Conservation (phyloP, 495 filamentous ascomycete species). For the Trypethelium eluteriae region DNA sequence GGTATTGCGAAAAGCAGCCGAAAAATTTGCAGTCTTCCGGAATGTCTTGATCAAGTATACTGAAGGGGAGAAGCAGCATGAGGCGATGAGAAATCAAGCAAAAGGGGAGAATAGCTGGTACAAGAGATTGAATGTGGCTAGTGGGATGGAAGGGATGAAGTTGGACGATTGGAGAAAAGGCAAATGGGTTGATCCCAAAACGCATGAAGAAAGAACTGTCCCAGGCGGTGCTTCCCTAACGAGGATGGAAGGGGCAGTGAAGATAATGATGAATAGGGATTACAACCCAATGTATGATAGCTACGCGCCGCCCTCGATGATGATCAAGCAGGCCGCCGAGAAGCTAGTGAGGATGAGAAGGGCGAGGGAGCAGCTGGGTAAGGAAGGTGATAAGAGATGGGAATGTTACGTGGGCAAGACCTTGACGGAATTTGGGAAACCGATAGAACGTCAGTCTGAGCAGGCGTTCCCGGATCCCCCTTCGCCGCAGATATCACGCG, state of each 20-base stretch:
- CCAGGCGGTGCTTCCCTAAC: conserved; percentile 31
- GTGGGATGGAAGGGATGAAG: conserved; percentile 33
- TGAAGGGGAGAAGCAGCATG: conserved; percentile 37
- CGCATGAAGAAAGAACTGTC: conserved; percentile 19
- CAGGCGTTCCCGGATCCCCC: conserved; percentile 6
- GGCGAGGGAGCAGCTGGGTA: conserved; percentile 28
- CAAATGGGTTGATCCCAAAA: conserved; percentile 23
- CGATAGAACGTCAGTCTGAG: background rate
- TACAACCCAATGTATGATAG: conserved; percentile 26
- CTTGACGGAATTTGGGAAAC: background rate
- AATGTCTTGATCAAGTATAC: conserved; percentile 42
- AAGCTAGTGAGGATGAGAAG: conserved; percentile 35
- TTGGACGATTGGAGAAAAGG: conserved; percentile 37
- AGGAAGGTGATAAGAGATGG: conserved; percentile 30
- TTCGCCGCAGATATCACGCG: background rate
- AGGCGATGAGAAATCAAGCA: conserved; percentile 33
- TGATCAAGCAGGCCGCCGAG: conserved; percentile 37
- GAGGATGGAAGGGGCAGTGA: conserved; percentile 32
- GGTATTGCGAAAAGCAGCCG: conserved; percentile 33
- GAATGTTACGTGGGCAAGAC: conserved; percentile 30
- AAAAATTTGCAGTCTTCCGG: conserved; percentile 39
- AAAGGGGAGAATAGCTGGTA: conserved; percentile 38
- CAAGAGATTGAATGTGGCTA: conserved; percentile 36
- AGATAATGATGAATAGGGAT: conserved; percentile 30
- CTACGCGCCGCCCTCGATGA: conserved; percentile 35